Conservation (phyloP, 2,329 filamentous ascomycete species). For the Amauroascus verrucosus region DNA sequence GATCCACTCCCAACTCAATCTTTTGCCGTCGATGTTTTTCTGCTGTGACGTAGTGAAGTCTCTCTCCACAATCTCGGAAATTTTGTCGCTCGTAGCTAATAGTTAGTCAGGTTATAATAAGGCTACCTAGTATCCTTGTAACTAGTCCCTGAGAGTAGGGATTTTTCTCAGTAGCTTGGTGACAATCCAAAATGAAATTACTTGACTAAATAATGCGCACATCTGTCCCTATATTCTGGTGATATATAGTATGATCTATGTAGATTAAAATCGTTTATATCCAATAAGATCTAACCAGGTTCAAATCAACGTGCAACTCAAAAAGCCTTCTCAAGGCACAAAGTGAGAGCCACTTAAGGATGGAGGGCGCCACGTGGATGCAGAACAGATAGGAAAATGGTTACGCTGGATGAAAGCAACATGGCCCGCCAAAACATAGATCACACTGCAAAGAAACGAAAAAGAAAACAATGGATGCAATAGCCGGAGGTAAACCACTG, state of each 20-base stretch:
- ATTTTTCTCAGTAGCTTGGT: no score
- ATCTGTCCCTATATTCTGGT: no score
- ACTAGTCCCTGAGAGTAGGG: no score
- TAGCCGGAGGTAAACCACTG: neutral
- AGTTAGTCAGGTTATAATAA: no score
- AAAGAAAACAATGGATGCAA: neutral
- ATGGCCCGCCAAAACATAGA: neutral
- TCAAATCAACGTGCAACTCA: neutral
- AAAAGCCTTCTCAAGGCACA: neutral
- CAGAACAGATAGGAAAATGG: neutral
- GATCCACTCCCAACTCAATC: neutral
- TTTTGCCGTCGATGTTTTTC: neutral
- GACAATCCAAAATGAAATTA: no score
- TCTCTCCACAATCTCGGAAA: no score
- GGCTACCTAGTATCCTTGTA: no score
- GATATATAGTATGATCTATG: neutral
- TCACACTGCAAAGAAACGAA: neutral
- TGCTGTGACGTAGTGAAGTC: neutral
- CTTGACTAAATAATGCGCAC: no score
- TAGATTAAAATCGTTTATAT: neutral
- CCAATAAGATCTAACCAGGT: neutral
- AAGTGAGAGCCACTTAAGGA: neutral
- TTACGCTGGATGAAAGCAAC: neutral
- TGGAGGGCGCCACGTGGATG: neutral
- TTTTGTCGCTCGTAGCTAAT: no score